Base-by-base conservation (phyloP, 805 yeast species). In the Saccharomycopsis microspora region DNA sequence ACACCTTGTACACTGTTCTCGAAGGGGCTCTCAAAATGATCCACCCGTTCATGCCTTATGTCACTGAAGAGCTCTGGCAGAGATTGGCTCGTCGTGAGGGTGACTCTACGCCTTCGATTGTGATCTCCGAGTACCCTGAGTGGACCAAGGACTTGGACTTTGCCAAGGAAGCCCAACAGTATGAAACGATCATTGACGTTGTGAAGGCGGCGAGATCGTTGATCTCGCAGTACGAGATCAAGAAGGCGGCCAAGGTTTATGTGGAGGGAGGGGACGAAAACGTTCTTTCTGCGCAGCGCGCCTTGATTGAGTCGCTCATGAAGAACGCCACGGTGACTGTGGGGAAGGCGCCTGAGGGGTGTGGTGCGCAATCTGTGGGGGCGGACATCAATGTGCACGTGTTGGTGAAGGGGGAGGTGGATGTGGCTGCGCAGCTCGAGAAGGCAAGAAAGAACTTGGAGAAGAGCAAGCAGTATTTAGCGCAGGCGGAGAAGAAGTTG, bases 41-140 rank as follows among this genome's bases (percentile, higher is more conserved):
- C 57, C 97, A 90, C 64, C 98, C 98, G 64, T 93, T 87, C 73
- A 93, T 93, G 98, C 98, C 98, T 38, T 93, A 78, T 64, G 72
- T 93, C 56, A 82, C 97, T 43, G 98, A 93, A 68, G 98, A 93
- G 73, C 78, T 93, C 85, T 93, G 97, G 97, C 98, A 93, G 72
- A 85, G 97, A 68, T 71, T 93, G 60, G 97, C 97, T 58, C 82
- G 84, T 60, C 80, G 96, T 63, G 74, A 77, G 5, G 69, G 79
- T 46, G 96, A 85, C 58, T 66, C 67, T 28, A 71, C 87, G 31
- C 69, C 65, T 45, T 75, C 96, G 27, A 87, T 93, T 63, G 80
- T 80, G 45, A 77, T 78, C 61, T 95, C 96, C 39, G 57, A 71
- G 44, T 93, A 80, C 71, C 98, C 98, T 49, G 75, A 66, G 47